Evolutionary conservation across 2,329 filamentous ascomycete genomes (phyloP), one percentile per base, ranked within the genome.

Genomic region (Pyrenophora teres): DNA sequence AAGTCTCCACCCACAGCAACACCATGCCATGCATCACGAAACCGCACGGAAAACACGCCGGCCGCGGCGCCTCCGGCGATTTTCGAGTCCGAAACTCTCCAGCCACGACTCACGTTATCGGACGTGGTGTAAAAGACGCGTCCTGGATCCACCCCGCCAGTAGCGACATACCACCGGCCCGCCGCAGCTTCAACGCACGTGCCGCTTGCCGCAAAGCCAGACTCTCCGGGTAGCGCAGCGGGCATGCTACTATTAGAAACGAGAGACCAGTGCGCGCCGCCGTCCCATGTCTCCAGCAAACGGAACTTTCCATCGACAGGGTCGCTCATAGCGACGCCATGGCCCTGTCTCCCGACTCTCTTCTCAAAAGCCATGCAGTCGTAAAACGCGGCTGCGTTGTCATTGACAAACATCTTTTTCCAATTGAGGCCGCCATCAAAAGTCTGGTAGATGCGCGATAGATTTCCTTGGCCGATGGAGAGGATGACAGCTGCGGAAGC

Each of bases 341-440:
- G 59, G 1, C 36, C 19, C 39, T 46, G 23, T 49, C 48, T 36
- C 23, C 40, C 46, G 12, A 10, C 18, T 25, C 30, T 33, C 27
- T 59, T 57, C 31, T 67, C 65, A 38, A 70, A 70, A 2, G 64
- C 60, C 57, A 70, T 62, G 27, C 67, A 67, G 25, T 70, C 63
- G 36, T 68, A 70, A 31, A 68, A 68, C 3, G 67, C 67, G 10
- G 54, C 46, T 15, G 50, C 41, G 30, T 68, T 64, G 3, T 56
- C 33, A 36, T 68, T 70, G 16, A 64, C 41, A 32, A 70, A 70
- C 0, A 63, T 65, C 1, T 31, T 45, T 12, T 49, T 50, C 67
- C 67, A 68, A 13, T 32, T 56, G 33, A 54, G 44, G 8, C 67
- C 67, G 6, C 60, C 64, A 40, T 70, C 46, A 0, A 13, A 16